Evolutionary conservation across 371 early-diverging fungal species (phyloP), one percentile per base, ranked within the genome.

Genomic region (Zopfochytrium polystomum): DNA sequence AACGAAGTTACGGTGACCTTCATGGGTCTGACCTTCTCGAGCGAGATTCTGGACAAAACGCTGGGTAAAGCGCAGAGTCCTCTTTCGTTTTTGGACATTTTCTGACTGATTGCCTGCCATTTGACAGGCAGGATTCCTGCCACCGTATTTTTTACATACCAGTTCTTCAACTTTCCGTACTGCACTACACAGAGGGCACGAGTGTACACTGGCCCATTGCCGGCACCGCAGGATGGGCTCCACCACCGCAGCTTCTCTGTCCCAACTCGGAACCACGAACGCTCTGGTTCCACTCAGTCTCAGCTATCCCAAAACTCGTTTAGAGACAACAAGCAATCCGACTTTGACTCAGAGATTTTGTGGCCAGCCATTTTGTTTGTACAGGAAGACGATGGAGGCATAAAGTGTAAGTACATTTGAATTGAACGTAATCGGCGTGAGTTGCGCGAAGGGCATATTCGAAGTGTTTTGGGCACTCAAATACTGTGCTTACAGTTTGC

Each of bases 91-190:
- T 43, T 60, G 31, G 1, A 43, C 50, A 2, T 46, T 66, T 44
- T 35, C 49, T 15, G 47, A 13, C 23, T 15, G 23, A 13, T 50
- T 26, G 3, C 35, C 38, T 50, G 9, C 34, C 3, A 11, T 38
- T 7, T 18, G 23, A 25, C 51, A 59, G 70, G 63, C 9, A 49
- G 47, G 15, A 62, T 62, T 53, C 74, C 67, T 13, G 34, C 33
- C 1, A 56, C 46, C 32, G 68, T 72, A 3, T 61, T 55, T 33
- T 72, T 75, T 48, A 72, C 68, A 30, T 75, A 62, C 49, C 73
- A 72, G 48, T 75, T 75, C 58, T 75, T 65, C 62, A 75, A 52
- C 27, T 75, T 72, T 47, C 68, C 75, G 11, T 60, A 67, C 48
- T 49, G 58, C 23, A 55, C 70, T 5, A 65, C 72, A 13, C 67